Percentiles rank a stretch among this genome's conserved stretches.
phyloP scores from a whole-genome alignment of 2,329 filamentous ascomycete genomes.

The Ascosphaera apis region DNA sequence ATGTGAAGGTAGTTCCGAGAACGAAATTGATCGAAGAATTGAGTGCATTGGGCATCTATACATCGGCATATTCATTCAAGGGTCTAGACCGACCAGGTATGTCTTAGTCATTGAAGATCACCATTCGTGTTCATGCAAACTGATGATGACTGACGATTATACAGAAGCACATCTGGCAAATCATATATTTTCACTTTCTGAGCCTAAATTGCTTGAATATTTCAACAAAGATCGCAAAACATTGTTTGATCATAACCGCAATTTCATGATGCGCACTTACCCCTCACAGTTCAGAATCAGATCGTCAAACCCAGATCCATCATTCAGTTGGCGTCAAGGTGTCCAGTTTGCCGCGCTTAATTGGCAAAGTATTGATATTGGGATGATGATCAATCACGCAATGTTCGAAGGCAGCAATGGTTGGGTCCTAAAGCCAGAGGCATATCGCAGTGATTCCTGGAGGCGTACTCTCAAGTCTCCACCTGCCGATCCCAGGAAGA shows the following conservation, averaged over 20 bases:
- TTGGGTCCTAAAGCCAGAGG: conserved; percentile 65
- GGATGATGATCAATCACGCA: conserved; percentile 87
- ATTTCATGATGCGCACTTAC: conserved; percentile 70
- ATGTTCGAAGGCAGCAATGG: conserved; percentile 69
- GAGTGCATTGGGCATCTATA: conserved; percentile 60
- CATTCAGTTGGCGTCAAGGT: conserved; percentile 66
- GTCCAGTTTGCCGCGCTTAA: conserved; percentile 83
- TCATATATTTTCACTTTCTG: conserved; percentile 42
- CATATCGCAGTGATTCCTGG: conserved; percentile 32
- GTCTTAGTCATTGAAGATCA: conserved; percentile 11
- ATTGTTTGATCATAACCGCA: conserved; percentile 61
- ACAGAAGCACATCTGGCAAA: conserved; percentile 29
- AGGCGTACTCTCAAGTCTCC: conserved; percentile 10
- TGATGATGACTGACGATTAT: conserved; percentile 1
- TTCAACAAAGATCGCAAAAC: conserved; percentile 28
- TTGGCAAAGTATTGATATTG: conserved; percentile 77
- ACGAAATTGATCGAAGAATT: conserved; percentile 48
- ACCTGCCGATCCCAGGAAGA: conserved; percentile 10
- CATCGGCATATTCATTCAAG: conserved; percentile 60
- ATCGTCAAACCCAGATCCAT: conserved; percentile 71
- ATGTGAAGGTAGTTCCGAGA: conserved; percentile 21
- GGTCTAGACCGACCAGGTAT: conserved; percentile 41
- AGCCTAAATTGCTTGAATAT: conserved; percentile 42
- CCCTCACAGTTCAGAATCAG: conserved; percentile 60
- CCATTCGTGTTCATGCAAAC: not conserved